A percentile compares a stretch with the other conserved stretches of the same genome.
These are phyloP conservation scores for Quambalaria eucalypti DNA, from an alignment of 1,284 basidiomycete genomes.

Conservation along the genomic window DNA sequence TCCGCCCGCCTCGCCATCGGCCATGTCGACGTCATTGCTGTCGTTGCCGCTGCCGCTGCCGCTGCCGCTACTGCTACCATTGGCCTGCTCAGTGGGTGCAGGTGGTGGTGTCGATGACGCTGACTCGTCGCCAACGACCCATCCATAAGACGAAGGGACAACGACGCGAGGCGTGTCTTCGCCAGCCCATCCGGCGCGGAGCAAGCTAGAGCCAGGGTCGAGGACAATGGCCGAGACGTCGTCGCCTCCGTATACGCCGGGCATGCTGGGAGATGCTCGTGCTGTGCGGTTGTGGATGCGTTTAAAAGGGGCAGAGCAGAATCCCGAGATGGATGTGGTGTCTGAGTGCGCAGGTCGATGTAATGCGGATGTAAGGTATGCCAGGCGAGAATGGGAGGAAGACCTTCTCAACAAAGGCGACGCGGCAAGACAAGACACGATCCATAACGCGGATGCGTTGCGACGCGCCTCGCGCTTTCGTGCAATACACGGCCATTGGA, in stretches of 20 bases:
- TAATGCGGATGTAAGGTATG: too few relatives aligned
- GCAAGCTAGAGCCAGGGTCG: conserved; percentile 80
- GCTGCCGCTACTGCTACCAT: conserved; percentile 12
- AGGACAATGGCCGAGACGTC: conserved; percentile 91
- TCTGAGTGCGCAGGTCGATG: too few relatives aligned
- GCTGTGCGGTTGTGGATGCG: background rate
- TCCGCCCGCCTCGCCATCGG: conserved; percentile 11
- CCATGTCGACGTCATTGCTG: conserved; percentile 10
- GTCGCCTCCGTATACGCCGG: conserved; percentile 52
- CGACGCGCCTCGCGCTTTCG: background rate
- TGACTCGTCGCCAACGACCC: conserved; percentile 51
- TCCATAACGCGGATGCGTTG: background rate
- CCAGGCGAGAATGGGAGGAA: background rate
- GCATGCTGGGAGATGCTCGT: conserved; percentile 29
- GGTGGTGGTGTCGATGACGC: background rate
- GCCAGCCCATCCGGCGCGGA: conserved; percentile 81
- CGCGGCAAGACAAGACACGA: too few relatives aligned
- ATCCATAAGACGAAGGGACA: conserved; percentile 81
- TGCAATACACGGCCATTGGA: background rate
- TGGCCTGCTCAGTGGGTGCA: background rate
- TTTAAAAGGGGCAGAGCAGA: background rate
- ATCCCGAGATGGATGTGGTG: background rate
- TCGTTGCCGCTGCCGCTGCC: conserved; percentile 4
- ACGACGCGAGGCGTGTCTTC: conserved; percentile 91
- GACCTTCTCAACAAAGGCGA: too few relatives aligned